Percentiles rank a stretch among this genome's conserved stretches.
Conservation (phyloP, 1,284 basidiomycete species). For the Veloboletus limbatus region DNA sequence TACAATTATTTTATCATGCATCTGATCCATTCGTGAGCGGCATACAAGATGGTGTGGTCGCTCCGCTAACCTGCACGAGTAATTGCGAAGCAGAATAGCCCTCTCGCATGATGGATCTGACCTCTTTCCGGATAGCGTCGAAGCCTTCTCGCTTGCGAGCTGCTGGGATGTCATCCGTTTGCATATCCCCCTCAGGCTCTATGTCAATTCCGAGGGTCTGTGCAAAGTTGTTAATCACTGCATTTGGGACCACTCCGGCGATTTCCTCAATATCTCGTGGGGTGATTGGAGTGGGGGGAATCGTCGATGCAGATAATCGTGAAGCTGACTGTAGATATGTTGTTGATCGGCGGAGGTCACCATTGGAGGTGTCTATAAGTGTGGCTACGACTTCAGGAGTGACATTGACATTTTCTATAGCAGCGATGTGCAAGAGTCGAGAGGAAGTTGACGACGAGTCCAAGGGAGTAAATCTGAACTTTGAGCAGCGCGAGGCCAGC, state of each 20-base stretch:
- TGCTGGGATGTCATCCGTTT: slow-evolving; percentile 40
- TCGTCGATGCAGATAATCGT: slow-evolving; percentile 71
- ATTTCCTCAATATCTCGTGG: slow-evolving; percentile 89
- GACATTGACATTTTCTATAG: slow-evolving; percentile 53
- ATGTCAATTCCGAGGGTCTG: slow-evolving; percentile 75
- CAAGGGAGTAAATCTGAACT: slow-evolving; percentile 96
- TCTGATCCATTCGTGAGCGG: slow-evolving; percentile 41
- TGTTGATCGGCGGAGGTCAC: slow-evolving; percentile 97
- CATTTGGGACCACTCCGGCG: slow-evolving; percentile 88
- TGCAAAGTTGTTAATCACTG: slow-evolving; percentile 70
- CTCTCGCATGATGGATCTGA: slow-evolving; percentile 76
- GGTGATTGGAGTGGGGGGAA: slow-evolving; percentile 71
- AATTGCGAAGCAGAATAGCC: slow-evolving; percentile 95
- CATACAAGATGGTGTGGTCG: background rate
- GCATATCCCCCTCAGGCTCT: slow-evolving; percentile 50
- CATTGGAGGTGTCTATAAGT: slow-evolving; percentile 80
- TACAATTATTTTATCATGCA: slow-evolving; percentile 88
- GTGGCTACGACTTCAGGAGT: slow-evolving; percentile 58
- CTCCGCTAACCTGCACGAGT: slow-evolving; percentile 69
- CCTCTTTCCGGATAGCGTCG: slow-evolving; percentile 67
- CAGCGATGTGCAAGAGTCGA: slow-evolving; percentile 81
- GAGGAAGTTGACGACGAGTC: slow-evolving; percentile 74
- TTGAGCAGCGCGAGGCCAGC: slow-evolving; percentile 97
- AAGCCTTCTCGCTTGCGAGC: slow-evolving; percentile 50
- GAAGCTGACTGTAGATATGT: slow-evolving; percentile 97